Evolutionary conservation across 2,329 filamentous ascomycete species (phyloP), one percentile per base, ranked within the genome.

Genomic region (Xenoacremonium recifei): DNA sequence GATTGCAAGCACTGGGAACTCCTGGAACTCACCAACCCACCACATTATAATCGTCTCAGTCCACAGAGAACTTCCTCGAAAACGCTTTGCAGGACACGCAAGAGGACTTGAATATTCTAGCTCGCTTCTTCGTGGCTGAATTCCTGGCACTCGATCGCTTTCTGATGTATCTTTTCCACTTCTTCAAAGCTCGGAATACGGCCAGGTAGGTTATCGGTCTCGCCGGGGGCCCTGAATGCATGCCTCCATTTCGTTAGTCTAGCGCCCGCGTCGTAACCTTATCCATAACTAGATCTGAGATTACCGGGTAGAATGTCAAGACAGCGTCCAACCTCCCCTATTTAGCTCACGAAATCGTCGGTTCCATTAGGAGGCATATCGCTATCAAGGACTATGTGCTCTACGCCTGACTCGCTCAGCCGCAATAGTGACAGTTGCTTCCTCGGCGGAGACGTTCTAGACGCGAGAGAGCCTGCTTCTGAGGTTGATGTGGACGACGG

Each of bases 41-140:
- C 9, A 13, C 23, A 13, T 27, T 27, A 13, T 9, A 27, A 27
- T 9, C 13, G 13, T 27, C 23, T 9, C 23, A 27, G 9, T 13
- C 13, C 23, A 27, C 23, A 9, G 13, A 27, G 23, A 27, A 27
- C 23, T 27, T 42, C n/a, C n/a, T 49, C 18, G 0, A 53, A 0
- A 4, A 53, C 32, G 21, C 44, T 35, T 11, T 53, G 31, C 0
- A 53, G 10, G 0, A 53, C 41, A 4, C 50, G 50, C 27, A 45
- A 39, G 12, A 53, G 50, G 4, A 53, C 50, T n/a, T 53, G 47
- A 21, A 44, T 32, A 17, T 53, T 53, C 49, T 47, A 53, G 1
- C 35, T 30, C 1, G 35, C 34, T 13, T 53, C 50, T 6, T 53
- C 50, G 17, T 50, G 44, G 0, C 29, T 48, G 1, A 17, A 18